Evolutionary conservation across 192 early-diverging fungal genomes (phyloP).

Genomic region (Gonapodya sp.): DNA sequence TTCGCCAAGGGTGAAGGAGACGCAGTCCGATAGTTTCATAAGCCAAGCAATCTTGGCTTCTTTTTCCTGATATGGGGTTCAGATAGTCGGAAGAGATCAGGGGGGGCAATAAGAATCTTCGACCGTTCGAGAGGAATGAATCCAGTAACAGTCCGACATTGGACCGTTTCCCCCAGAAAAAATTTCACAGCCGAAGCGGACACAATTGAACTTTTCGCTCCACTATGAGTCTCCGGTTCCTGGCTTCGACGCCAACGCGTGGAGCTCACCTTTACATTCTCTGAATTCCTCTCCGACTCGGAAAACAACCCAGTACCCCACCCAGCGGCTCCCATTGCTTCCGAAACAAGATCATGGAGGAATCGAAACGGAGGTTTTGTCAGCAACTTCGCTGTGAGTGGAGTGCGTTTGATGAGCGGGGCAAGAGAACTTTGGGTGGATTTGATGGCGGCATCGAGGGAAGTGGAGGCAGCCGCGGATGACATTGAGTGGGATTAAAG

Average conservation of each 20-base stretch:
- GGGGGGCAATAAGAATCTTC: no score
- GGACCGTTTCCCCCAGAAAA: background rate
- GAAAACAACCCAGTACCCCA: constrained; percentile 35
- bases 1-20: constrained; percentile 31
- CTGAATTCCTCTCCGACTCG: constrained; percentile 37
- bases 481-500: no score
- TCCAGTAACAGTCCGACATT: no score
- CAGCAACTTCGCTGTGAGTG: constrained; percentile 41
- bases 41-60: constrained; percentile 46
- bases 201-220: background rate
- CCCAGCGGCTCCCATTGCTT: constrained; percentile 26
- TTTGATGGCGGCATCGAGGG: background rate
- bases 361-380: constrained; percentile 53
- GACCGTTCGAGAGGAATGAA: no score
- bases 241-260: background rate
- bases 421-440: background rate
- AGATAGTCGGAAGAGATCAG: constrained; percentile 1
- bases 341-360: constrained; percentile 44
- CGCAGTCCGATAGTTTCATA: constrained; percentile 37
- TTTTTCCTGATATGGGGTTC: constrained; percentile 30
- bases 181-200: background rate
- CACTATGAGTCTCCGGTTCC: background rate
- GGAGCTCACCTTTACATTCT: constrained; percentile 36
- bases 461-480: background rate
- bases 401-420: constrained; percentile 18